A percentile compares a stretch with the other conserved stretches of the same genome.
Conservation (phyloP, 305 asterid genomes). For the Fraxinus platypoda region DNA sequence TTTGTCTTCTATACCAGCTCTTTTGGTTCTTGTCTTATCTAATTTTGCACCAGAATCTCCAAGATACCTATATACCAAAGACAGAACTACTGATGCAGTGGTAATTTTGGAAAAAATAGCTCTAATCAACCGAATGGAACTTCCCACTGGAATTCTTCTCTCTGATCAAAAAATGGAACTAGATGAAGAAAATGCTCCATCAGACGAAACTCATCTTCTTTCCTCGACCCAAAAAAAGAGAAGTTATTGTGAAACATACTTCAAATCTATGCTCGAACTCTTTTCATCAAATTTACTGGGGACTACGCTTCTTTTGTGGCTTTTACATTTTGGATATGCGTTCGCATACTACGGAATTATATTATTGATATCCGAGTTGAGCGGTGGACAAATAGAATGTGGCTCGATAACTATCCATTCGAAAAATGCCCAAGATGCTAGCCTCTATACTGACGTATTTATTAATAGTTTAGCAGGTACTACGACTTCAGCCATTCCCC, state of each 20-base stretch:
- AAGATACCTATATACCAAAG: constrained; percentile 43
- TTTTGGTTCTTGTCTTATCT: constrained; percentile 34
- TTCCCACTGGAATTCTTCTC: constrained; percentile 43
- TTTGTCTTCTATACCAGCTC: constrained; percentile 45
- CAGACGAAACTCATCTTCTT: constrained; percentile 23
- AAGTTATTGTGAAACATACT: neutral
- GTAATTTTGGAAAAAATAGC: constrained; percentile 37
- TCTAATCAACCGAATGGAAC: constrained; percentile 30
- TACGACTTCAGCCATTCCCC: neutral
- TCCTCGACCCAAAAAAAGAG: constrained; percentile 18
- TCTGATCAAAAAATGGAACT: constrained; percentile 19
- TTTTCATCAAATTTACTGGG: constrained; percentile 39
- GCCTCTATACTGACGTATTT: constrained; percentile 43
- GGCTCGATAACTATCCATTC: constrained; percentile 11
- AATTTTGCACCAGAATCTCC: constrained; percentile 46
- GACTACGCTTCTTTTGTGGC: constrained; percentile 55
- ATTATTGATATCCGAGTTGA: constrained; percentile 54
- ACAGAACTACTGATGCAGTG: constrained; percentile 37
- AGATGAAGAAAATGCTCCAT: constrained; percentile 27
- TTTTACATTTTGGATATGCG: constrained; percentile 46
- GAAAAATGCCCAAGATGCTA: constrained; percentile 17
- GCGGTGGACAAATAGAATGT: constrained; percentile 41
- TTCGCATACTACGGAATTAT: constrained; percentile 61
- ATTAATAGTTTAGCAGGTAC: constrained; percentile 61
- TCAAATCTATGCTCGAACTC: constrained; percentile 30